Conservation (phyloP, 306 rosid genomes). For the Psophocarpus tetragonolobus region DNA sequence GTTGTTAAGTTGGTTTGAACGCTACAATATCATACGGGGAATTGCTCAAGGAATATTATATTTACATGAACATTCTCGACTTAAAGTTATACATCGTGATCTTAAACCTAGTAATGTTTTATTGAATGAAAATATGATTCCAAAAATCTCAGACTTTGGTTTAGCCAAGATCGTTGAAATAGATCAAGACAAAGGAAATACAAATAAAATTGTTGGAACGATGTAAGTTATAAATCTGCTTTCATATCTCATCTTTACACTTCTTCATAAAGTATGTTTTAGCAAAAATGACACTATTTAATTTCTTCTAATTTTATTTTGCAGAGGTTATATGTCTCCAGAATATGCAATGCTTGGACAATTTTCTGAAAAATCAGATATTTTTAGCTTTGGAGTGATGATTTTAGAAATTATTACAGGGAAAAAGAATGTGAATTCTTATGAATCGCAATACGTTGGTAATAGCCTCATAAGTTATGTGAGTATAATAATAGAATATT, state of each 20-base stretch:
- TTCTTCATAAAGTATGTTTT: not conserved
- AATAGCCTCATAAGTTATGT: constrained; percentile 23
- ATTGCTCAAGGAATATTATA: constrained; percentile 49
- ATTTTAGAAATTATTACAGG: constrained; percentile 45
- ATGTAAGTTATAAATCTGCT: constrained; percentile 37
- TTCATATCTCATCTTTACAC: too few species aligned
- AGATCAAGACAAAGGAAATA: constrained; percentile 37
- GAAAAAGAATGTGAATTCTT: constrained; percentile 18
- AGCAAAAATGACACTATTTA: not conserved
- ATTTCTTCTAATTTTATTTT: not conserved
- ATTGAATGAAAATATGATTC: constrained; percentile 38
- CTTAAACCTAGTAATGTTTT: constrained; percentile 53
- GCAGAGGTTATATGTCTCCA: constrained; percentile 48
- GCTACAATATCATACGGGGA: constrained; percentile 39
- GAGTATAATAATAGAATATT: not conserved
- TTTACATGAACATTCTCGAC: constrained; percentile 49
- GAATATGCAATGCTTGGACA: constrained; percentile 44
- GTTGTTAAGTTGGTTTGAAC: constrained; percentile 37
- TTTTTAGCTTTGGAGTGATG: constrained; percentile 49
- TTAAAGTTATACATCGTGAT: constrained; percentile 51
- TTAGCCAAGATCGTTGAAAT: constrained; percentile 41
- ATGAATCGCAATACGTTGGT: not conserved
- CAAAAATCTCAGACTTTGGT: constrained; percentile 56
- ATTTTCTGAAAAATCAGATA: constrained; percentile 42
- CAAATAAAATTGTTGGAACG: constrained; percentile 45